These are phyloP conservation scores for Cladosporium sphaerospermum DNA, from an alignment of 2,329 filamentous ascomycete genomes.

Conservation along the genomic window DNA sequence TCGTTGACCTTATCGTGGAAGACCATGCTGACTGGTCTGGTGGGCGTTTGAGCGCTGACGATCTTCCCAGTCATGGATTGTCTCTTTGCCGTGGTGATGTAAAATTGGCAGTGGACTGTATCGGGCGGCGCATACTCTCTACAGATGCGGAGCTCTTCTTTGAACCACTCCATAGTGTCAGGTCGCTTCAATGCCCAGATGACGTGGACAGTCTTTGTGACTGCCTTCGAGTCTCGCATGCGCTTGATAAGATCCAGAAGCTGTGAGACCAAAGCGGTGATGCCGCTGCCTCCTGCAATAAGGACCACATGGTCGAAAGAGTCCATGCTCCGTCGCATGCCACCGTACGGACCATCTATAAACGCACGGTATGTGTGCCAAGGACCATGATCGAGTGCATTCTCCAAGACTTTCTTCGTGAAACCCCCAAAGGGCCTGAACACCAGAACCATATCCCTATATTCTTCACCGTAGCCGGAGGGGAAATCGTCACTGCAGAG, in stretches of 20 bases:
- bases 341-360: slow-evolving; percentile 89
- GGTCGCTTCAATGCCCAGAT: slow-evolving; percentile 90
- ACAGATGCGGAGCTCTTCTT: slow-evolving; percentile 87
- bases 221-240: slow-evolving; percentile 90
- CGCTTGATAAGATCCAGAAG: slow-evolving; percentile 90
- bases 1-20: slow-evolving; percentile 85
- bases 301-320: slow-evolving; percentile 91
- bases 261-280: slow-evolving; percentile 88
- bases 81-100: slow-evolving; percentile 73
- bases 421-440: slow-evolving; percentile 91
- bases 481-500: slow-evolving; percentile 90
- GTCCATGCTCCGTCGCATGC: slow-evolving; percentile 82
- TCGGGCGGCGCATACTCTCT: slow-evolving; percentile 82
- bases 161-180: slow-evolving; percentile 96
- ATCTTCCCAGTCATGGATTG: slow-evolving; percentile 41
- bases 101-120: slow-evolving; percentile 89
- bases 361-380: slow-evolving; percentile 91
- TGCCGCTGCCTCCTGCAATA: slow-evolving; percentile 88
- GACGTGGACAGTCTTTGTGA: slow-evolving; percentile 82
- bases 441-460: slow-evolving; percentile 81
- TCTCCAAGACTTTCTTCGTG: slow-evolving; percentile 76
- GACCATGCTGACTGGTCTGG: slow-evolving; percentile 60
- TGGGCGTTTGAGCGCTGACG: slow-evolving; percentile 47
- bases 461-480: slow-evolving; percentile 81
- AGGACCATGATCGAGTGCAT: slow-evolving; percentile 75